Base-by-base conservation (phyloP, 116 monocot species). In the Papilionanthe hybrid region DNA sequence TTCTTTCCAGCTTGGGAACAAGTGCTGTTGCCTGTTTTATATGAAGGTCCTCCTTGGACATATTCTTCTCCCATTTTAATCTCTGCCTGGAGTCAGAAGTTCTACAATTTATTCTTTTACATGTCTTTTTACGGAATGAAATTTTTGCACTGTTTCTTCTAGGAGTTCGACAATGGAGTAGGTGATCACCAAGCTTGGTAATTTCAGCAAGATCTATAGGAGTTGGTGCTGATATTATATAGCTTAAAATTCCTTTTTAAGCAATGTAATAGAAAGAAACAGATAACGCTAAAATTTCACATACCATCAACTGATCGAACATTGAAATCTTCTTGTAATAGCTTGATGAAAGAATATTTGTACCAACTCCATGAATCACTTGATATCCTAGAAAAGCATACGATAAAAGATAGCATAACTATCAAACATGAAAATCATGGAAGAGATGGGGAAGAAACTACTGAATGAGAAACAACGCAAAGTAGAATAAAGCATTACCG, bases 1-100 rank as follows among this genome's bases (percentile, higher is more conserved):
- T 96, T 5, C 96, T 93, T 92, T 96, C 96, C 12, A 96, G 86
- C 78, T 96, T 96, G n/a, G 93, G 86, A 49, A 96, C 96, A 49
- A 96, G 72, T 29, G 96, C 90, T 27, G 96, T 92, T 11, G 96
- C 93, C 72, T 93, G 92, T 81, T 96, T 93, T 58, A 96, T 93
- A 66, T 88, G 91, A 20, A 93, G 83, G 74, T 96, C 96, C 81
- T 96, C 96, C 88, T 95, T 99, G 7, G 89, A 88, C 90, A 93
- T 87, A 41, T 75, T 87, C 81, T 95, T 99, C 82, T 96, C 96
- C 78, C 77, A 83, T 81, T 86, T 93, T 48, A 87, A 72, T 69
- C 86, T 84, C 80, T 96, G 87, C 72, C 81, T 91, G 73, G 87
- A 96, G 55, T 87, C 78, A 88, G 47, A 63, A 96, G 83, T 66